These are phyloP conservation scores for Yamadazyma jaroonii DNA, from an alignment of 1,139 yeast genomes.

Conservation along the genomic window DNA sequence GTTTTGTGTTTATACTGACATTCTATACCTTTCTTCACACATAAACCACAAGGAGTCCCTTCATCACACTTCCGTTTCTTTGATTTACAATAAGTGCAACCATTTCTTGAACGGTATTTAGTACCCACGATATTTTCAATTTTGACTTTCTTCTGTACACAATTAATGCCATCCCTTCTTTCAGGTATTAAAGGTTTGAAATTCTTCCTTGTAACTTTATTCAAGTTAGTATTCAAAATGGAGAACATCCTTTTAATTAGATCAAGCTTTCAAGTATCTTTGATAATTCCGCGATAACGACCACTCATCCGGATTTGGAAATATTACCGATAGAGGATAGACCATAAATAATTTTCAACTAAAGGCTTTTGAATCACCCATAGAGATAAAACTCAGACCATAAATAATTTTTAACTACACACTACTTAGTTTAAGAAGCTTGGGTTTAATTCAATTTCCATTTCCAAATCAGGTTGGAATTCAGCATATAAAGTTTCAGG, in stretches of 20 bases:
- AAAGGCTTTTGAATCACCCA: too few relatives aligned
- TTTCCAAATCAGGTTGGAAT: conserved; percentile 57
- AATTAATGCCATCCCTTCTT: conserved; percentile 3
- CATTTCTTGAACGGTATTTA: conserved; percentile 14
- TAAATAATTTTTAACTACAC: too few relatives aligned
- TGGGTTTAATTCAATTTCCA: conserved; percentile 27
- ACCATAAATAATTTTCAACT: too few relatives aligned
- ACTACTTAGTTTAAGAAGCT: conserved; percentile 15
- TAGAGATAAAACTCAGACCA: too few relatives aligned
- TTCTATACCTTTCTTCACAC: conserved; percentile 16
- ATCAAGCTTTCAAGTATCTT: too few relatives aligned
- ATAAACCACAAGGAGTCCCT: conserved; percentile 22
- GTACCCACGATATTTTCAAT: conserved; percentile 8
- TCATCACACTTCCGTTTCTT: conserved; percentile 24
- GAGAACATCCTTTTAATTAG: conserved; percentile 8
- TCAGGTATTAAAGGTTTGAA: conserved; percentile 1
- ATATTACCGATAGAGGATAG: too few relatives aligned
- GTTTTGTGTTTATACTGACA: conserved; percentile 12
- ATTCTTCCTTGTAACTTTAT: conserved; percentile 9
- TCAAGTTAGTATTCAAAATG: conserved; percentile 6
- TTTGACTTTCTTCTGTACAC: conserved; percentile 11
- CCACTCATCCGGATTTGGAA: too few relatives aligned
- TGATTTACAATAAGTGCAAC: conserved; percentile 13
- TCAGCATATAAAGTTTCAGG: conserved; percentile 70
- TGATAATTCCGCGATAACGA: too few relatives aligned